Evolutionary conservation across 2,329 filamentous ascomycete genomes (phyloP).

Genomic region (Mycosphaerella sp.): DNA sequence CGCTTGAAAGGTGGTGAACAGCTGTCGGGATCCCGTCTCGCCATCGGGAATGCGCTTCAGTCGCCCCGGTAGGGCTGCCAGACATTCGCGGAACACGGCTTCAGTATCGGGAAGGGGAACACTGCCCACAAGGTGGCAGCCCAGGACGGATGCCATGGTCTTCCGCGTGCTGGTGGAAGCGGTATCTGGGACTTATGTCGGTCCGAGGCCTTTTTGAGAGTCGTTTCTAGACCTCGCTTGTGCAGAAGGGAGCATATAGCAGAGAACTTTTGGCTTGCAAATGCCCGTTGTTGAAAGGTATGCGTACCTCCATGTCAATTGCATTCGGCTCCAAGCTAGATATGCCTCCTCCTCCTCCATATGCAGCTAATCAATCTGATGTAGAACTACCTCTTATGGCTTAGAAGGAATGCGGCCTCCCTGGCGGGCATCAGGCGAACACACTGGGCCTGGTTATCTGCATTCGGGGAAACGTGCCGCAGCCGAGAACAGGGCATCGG

Average conservation of each 20-base stretch:
- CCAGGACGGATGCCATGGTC: constrained; percentile 17
- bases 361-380: constrained; percentile 4
- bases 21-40: constrained; percentile 35
- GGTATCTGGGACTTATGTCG: not conserved
- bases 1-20: constrained; percentile 34
- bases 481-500: no score
- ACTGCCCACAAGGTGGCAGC: constrained; percentile 36
- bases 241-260: not conserved
- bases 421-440: not conserved
- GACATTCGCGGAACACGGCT: constrained; percentile 32
- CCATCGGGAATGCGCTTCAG: constrained; percentile 39
- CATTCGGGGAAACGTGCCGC: no score
- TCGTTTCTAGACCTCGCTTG: not conserved
- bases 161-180: not conserved
- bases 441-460: no score
- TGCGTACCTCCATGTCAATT: not conserved
- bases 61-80: constrained; percentile 30
- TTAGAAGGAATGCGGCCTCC: not conserved
- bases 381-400: not conserved
- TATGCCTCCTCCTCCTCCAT: not conserved
- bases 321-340: not conserved
- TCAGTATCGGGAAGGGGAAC: constrained; percentile 33
- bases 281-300: not conserved
- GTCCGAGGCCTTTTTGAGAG: not conserved
- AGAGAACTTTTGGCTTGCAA: not conserved